These are phyloP conservation scores for Emergomyces pasteurianus DNA, from an alignment of 2,329 filamentous ascomycete species.

Conservation along the genomic window DNA sequence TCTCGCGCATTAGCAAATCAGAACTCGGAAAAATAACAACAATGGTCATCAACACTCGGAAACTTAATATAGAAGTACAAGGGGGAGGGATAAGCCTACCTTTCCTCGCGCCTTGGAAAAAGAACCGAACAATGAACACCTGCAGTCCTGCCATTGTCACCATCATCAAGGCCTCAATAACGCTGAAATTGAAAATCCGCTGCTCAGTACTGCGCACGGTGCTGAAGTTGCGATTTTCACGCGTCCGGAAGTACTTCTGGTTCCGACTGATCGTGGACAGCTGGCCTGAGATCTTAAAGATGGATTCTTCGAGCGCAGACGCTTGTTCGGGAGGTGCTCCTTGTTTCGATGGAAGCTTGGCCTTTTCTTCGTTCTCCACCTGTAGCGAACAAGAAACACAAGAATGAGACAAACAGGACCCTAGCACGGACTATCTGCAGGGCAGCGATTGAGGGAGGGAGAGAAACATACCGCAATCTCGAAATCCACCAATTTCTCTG, in stretches of 20 bases:
- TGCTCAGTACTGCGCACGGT: constrained; percentile 93
- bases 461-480: constrained; percentile 70
- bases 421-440: not conserved
- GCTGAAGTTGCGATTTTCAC: constrained; percentile 98
- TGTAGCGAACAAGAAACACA: constrained; percentile 25
- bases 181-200: constrained; percentile 92
- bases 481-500: constrained; percentile 96
- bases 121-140: constrained; percentile 95
- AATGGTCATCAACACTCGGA: not conserved
- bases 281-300: constrained; percentile 88
- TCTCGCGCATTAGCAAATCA: not conserved
- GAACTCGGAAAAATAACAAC: not conserved
- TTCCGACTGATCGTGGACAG: constrained; percentile 90
- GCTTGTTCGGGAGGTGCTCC: constrained; percentile 84
- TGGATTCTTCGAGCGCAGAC: constrained; percentile 75
- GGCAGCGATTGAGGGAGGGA: not conserved
- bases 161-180: constrained; percentile 86
- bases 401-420: not conserved
- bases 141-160: constrained; percentile 90
- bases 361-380: constrained; percentile 82
- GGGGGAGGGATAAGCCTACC: constrained; percentile 30
- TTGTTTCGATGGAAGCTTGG: constrained; percentile 76
- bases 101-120: constrained; percentile 82
- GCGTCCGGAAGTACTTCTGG: constrained; percentile 98
- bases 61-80: not conserved